A percentile compares a stretch with the other conserved stretches of the same genome.
Evolutionary conservation across 2,329 filamentous ascomycete genomes (phyloP).

Genomic region (Eutypa lata): DNA sequence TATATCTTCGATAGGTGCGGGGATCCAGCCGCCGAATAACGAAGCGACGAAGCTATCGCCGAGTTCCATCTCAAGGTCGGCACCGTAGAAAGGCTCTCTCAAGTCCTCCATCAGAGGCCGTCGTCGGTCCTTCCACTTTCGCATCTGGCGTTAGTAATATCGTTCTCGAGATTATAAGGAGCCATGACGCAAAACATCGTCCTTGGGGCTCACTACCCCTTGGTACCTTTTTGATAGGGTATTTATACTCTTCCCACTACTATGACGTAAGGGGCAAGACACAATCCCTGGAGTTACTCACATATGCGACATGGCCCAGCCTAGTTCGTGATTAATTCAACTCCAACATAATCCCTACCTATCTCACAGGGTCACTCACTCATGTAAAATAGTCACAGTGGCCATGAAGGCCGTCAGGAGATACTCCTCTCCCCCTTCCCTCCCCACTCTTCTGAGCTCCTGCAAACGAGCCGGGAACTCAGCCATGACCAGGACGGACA

Average conservation of each 20-base stretch:
- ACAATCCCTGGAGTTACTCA: not conserved
- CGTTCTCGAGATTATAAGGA: not conserved
- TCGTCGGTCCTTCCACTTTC: slow-evolving; percentile 31
- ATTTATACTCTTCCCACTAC: no score
- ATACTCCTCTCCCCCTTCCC: slow-evolving; percentile 27
- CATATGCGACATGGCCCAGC: not conserved
- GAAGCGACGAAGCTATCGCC: slow-evolving; percentile 32
- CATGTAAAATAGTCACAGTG: slow-evolving; percentile 30
- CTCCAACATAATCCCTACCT: not conserved
- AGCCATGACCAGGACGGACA: slow-evolving; percentile 27
- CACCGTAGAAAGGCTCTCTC: slow-evolving; percentile 32
- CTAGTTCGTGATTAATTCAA: not conserved
- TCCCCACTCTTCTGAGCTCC: slow-evolving; percentile 20
- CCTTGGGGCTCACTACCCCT: no score
- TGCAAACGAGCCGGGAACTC: slow-evolving; percentile 26
- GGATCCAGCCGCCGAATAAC: slow-evolving; percentile 32
- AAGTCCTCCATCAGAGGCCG: slow-evolving; percentile 20
- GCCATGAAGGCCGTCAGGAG: slow-evolving; percentile 32
- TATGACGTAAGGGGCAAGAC: no score
- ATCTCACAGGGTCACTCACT: slow-evolving; percentile 19
- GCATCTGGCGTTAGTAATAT: not conserved
- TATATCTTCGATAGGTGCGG: slow-evolving; percentile 22
- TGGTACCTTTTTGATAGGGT: no score
- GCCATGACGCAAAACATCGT: no score
- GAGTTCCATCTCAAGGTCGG: slow-evolving; percentile 33